phyloP scores from a whole-genome alignment of 441 rosid genomes.

The Jatropha podagrica region DNA sequence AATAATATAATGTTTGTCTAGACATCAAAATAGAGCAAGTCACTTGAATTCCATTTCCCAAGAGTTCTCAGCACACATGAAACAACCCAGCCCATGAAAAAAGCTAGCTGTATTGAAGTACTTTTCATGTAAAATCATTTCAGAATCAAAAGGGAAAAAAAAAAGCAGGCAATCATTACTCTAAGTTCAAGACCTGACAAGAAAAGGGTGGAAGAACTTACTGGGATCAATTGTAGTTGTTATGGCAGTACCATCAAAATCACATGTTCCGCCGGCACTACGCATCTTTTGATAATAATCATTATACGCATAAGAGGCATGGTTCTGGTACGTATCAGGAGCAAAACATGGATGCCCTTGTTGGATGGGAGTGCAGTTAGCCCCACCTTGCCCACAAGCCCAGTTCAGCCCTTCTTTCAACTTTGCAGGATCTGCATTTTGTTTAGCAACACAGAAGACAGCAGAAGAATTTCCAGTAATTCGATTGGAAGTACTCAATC shows the following conservation, averaged over 20 bases:
- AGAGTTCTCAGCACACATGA: not conserved
- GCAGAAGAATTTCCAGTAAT: conserved; percentile 44
- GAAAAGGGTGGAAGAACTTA: conserved; percentile 37
- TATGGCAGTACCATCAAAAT: conserved; percentile 80
- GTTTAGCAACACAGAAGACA: conserved; percentile 74
- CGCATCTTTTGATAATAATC: conserved; percentile 86
- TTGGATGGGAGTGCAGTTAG: conserved; percentile 69
- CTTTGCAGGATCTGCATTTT: conserved; percentile 58
- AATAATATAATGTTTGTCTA: not conserved
- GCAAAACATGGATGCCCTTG: conserved; percentile 60
- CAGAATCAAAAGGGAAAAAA: not conserved
- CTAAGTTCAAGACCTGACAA: not conserved
- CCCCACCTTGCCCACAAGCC: conserved; percentile 97
- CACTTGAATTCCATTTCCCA: not conserved
- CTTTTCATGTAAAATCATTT: not conserved
- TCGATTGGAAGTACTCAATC: conserved; percentile 37
- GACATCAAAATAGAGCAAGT: not conserved
- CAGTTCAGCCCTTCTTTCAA: conserved; percentile 75
- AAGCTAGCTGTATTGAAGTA: not conserved
- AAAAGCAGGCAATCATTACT: not conserved
- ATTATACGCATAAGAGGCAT: conserved; percentile 89
- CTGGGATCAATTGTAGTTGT: conserved; percentile 71
- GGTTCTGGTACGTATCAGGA: conserved; percentile 59
- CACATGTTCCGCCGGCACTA: conserved; percentile 75
- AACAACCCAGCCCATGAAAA: not conserved